Evolutionary conservation across 257 asterid genomes (phyloP).

Genomic region (Paraleonurus japonicus): DNA sequence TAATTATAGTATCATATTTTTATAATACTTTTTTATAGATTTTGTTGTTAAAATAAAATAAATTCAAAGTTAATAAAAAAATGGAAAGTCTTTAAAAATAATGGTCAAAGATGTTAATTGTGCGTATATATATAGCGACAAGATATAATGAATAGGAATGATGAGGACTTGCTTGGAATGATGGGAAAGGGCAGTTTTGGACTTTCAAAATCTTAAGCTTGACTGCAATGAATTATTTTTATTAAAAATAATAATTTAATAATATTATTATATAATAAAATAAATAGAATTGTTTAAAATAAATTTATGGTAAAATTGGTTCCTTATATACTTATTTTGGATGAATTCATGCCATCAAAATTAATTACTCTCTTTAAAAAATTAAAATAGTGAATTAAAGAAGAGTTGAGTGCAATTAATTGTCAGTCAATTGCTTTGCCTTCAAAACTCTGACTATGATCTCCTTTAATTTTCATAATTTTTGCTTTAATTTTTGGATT

Average conservation of each 20-base stretch:
- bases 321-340: no score
- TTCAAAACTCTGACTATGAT: constrained; percentile 8
- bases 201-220: constrained; percentile 35
- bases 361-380: no score
- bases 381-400: no score
- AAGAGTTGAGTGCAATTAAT: neutral
- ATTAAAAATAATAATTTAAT: no score
- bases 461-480: neutral
- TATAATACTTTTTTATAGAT: no score
- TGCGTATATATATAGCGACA: neutral
- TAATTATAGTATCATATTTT: no score
- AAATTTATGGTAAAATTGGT: no score
- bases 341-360: neutral
- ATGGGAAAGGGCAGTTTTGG: constrained; percentile 39
- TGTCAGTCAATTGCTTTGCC: constrained; percentile 36
- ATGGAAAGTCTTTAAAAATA: neutral
- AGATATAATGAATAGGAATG: constrained; percentile 18
- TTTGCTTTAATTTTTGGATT: neutral
- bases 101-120: neutral
- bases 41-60: no score
- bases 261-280: no score
- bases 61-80: neutral
- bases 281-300: no score
- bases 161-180: constrained; percentile 34
- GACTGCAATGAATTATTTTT: constrained; percentile 24